Percentiles rank a stretch among this genome's conserved stretches.
phyloP scores from a whole-genome alignment of 2,329 filamentous ascomycete genomes.

The Orbilia javanica region DNA sequence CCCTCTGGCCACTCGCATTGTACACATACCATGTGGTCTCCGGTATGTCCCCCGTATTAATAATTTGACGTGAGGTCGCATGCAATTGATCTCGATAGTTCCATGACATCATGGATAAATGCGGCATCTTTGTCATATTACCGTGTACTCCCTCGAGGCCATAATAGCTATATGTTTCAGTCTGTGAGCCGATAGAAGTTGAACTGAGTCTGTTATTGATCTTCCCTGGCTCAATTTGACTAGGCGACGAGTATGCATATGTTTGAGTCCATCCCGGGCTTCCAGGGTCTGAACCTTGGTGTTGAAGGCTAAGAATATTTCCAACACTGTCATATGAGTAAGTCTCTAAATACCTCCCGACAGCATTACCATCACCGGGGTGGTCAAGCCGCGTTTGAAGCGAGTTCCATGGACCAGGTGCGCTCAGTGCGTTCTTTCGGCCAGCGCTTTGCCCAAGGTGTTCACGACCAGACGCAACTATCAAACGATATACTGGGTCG shows the following conservation, averaged over 20 bases:
- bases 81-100: conserved; percentile 48
- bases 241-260: conserved; percentile 26
- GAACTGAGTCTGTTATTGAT: conserved; percentile 6
- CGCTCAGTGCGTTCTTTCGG: not conserved
- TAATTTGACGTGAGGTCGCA: conserved; percentile 23
- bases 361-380: conserved; percentile 10
- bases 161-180: conserved; percentile 19
- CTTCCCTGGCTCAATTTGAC: not conserved
- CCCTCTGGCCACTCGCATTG: conserved; percentile 57
- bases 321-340: conserved; percentile 41
- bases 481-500: conserved; percentile 36
- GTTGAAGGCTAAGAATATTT: conserved; percentile 31
- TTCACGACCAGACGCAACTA: conserved; percentile 37
- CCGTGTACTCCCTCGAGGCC: not conserved
- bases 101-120: conserved; percentile 19
- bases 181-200: not conserved
- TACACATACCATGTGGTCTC: conserved; percentile 62
- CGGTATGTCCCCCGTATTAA: not conserved
- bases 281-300: not conserved
- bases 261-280: conserved; percentile 27
- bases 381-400: not conserved
- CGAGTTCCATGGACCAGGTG: not conserved
- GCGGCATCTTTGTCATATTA: conserved; percentile 20
- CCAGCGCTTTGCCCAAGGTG: not conserved
- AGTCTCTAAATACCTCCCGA: conserved; percentile 31